Conservation (phyloP, 148 eudicot genomes). For the Beta vulgaris region DNA sequence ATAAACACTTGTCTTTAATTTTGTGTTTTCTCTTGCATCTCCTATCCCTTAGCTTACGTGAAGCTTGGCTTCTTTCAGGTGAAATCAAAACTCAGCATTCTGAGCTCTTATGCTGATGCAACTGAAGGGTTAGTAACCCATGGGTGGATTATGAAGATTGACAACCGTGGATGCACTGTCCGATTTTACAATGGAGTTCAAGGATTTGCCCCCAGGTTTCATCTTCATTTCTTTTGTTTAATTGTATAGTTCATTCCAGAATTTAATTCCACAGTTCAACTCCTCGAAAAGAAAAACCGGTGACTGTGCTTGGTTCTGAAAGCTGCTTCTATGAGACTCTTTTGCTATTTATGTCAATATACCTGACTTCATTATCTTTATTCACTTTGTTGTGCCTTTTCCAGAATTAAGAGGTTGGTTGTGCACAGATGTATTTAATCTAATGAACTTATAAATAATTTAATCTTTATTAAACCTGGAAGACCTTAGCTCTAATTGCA, state of each 20-base stretch:
- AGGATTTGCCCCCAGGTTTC: constrained; percentile 88
- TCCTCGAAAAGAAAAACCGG: not conserved
- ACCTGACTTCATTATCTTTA: not conserved
- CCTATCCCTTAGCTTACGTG: constrained; percentile 10
- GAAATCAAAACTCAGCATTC: constrained; percentile 75
- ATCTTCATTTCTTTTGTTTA: constrained; percentile 7
- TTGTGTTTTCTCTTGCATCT: not conserved
- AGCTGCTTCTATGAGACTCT: not conserved
- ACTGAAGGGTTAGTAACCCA: constrained; percentile 77
- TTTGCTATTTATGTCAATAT: not conserved
- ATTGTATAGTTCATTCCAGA: not conserved
- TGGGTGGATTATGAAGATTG: constrained; percentile 96
- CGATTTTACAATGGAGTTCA: constrained; percentile 91
- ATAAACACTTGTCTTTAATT: not conserved
- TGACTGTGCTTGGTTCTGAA: not conserved
- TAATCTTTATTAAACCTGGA: no score
- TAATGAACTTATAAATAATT: no score
- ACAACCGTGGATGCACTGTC: constrained; percentile 81
- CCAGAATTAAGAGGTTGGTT: not conserved
- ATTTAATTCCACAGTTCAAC: not conserved
- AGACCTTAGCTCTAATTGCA: no score
- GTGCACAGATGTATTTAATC: no score
- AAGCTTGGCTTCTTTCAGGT: constrained; percentile 42
- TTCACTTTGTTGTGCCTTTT: not conserved
- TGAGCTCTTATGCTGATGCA: constrained; percentile 85